Conservation (phyloP, 371 early-diverging fungal species). For the Circinella umbellata region DNA sequence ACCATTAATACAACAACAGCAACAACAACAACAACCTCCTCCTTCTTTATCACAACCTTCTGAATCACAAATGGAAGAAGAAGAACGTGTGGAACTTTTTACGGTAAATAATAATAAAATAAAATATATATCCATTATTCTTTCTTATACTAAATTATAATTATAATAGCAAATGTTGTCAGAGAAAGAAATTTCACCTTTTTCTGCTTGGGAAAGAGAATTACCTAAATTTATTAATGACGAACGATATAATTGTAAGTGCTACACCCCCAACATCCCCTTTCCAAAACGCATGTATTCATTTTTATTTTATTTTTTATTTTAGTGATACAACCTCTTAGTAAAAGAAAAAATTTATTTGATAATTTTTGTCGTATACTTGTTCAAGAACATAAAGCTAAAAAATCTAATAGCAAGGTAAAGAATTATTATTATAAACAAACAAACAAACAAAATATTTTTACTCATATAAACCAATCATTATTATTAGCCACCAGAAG, state of each 20-base stretch:
- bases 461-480: not conserved
- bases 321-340: constrained; percentile 36
- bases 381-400: constrained; percentile 57
- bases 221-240: constrained; percentile 63
- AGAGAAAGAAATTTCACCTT: constrained; percentile 75
- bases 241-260: constrained; percentile 56
- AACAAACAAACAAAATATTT: no score
- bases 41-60: not conserved
- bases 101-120: constrained; percentile 26
- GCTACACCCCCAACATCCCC: no score
- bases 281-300: not conserved
- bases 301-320: constrained; percentile 9
- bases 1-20: constrained; percentile 7
- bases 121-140: not conserved
- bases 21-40: not conserved
- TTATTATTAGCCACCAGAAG: constrained; percentile 45
- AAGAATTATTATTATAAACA: no score
- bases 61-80: constrained; percentile 21
- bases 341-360: constrained; percentile 64
- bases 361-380: constrained; percentile 72
- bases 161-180: constrained; percentile 59
- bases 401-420: constrained; percentile 46
- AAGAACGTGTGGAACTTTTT: constrained; percentile 45
- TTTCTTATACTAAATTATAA: no score
- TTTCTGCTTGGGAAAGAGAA: constrained; percentile 75